Percentiles rank a stretch among this genome's conserved stretches.
Evolutionary conservation across 805 yeast genomes (phyloP).

Genomic region (Candida cerambycidarum): DNA sequence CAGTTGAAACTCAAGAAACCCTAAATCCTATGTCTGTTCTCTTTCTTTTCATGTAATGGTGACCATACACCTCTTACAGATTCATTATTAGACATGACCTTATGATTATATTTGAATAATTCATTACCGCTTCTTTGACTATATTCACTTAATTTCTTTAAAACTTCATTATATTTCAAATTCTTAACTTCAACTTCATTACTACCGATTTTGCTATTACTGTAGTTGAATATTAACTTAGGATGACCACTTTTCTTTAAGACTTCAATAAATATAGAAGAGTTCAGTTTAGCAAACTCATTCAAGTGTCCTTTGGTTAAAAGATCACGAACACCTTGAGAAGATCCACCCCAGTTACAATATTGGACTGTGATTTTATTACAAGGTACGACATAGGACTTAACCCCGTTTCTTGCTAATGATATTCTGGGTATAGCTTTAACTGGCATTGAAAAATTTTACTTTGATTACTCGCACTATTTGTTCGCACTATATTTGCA

Average conservation of each 20-base stretch:
- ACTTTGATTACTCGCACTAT: background rate
- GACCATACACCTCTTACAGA: constrained; percentile 98
- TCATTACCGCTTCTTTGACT: constrained; percentile 70
- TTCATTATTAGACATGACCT: constrained; percentile 73
- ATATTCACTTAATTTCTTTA: constrained; percentile 61
- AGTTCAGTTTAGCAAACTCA: constrained; percentile 57
- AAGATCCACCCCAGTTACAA: constrained; percentile 96
- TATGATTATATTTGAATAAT: constrained; percentile 63
- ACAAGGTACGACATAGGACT: constrained; percentile 74
- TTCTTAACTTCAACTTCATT: constrained; percentile 79
- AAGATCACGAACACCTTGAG: constrained; percentile 77
- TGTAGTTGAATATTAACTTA: constrained; percentile 43
- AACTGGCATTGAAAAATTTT: constrained; percentile 44
- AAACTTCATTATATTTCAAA: constrained; percentile 58
- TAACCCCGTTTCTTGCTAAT: constrained; percentile 71
- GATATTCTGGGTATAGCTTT: constrained; percentile 61
- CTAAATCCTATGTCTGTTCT: constrained; percentile 40
- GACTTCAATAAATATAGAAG: constrained; percentile 71
- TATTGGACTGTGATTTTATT: constrained; percentile 71
- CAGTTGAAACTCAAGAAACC: background rate
- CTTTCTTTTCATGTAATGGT: constrained; percentile 71
- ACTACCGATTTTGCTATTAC: constrained; percentile 22
- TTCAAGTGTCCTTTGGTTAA: constrained; percentile 52
- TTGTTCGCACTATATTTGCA: too few species aligned
- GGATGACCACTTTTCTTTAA: constrained; percentile 83